Evolutionary conservation across 148 eudicot genomes (phyloP).

Genomic region (Amaranthus palmeri): DNA sequence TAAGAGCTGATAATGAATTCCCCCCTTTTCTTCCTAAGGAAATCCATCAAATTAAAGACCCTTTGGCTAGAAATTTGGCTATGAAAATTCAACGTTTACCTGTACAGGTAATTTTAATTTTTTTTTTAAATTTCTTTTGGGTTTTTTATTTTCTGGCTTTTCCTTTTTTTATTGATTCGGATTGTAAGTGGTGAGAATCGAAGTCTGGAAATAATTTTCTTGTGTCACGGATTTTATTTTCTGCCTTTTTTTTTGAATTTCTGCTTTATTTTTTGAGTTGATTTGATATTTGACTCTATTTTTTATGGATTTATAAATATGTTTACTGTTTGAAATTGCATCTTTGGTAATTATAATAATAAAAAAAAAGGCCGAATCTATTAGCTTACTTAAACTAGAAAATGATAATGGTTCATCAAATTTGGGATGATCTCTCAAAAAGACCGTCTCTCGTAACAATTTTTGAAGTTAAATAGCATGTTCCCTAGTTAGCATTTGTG

Average conservation of each 20-base stretch:
- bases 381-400: no score
- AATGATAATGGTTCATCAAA: no score
- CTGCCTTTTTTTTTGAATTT: no score
- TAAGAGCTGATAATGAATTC: constrained; percentile 36
- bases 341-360: background rate
- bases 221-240: background rate
- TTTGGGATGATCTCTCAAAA: no score
- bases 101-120: constrained; percentile 39
- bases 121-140: background rate
- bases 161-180: background rate
- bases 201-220: no score
- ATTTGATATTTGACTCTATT: background rate
- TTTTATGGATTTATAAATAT: background rate
- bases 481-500: no score
- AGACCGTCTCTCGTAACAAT: no score
- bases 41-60: constrained; percentile 64
- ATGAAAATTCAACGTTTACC: constrained; percentile 66
- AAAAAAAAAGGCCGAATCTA: no score
- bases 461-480: no score
- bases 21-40: constrained; percentile 79
- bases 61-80: constrained; percentile 71
- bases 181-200: no score
- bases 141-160: background rate
- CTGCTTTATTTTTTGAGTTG: background rate
- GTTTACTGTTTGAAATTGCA: background rate